Percentiles rank a stretch among this genome's conserved stretches.
Evolutionary conservation across 1,284 basidiomycete species (phyloP).

Genomic region (Trametes hirsuta): DNA sequence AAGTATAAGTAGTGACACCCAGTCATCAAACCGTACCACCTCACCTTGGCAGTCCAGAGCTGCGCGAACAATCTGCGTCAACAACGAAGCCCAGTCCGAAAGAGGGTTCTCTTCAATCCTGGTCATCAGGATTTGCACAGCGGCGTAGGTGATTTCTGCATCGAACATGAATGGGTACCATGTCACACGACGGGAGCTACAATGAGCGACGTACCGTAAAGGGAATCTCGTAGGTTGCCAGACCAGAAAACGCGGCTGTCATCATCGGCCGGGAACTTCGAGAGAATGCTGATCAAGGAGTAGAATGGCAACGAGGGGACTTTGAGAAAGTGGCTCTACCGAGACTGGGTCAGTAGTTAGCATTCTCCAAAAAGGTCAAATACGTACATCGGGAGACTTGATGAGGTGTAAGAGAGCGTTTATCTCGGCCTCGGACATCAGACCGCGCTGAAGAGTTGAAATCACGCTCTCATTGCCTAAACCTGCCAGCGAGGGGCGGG

Average conservation of each 20-base stretch:
- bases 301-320: slow-evolving; percentile 80
- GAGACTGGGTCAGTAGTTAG: slow-evolving; percentile 2
- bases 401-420: slow-evolving; percentile 67
- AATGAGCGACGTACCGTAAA: slow-evolving; percentile 57
- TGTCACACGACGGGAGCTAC: neutral
- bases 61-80: slow-evolving; percentile 55
- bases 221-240: slow-evolving; percentile 54
- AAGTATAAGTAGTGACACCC: neutral
- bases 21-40: neutral
- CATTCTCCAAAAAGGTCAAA: slow-evolving; percentile 7
- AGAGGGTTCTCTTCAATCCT: slow-evolving; percentile 41
- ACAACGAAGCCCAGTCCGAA: slow-evolving; percentile 41
- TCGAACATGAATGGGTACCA: neutral
- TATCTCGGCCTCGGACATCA: slow-evolving; percentile 68
- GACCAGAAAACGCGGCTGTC: slow-evolving; percentile 77
- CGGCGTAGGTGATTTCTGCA: slow-evolving; percentile 38
- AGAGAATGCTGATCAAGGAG: slow-evolving; percentile 67
- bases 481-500: slow-evolving; percentile 64
- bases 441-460: slow-evolving; percentile 57
- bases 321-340: slow-evolving; percentile 80
- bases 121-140: slow-evolving; percentile 37
- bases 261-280: slow-evolving; percentile 73
- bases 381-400: slow-evolving; percentile 69
- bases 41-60: slow-evolving; percentile 61
- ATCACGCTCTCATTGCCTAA: slow-evolving; percentile 59